Conservation (phyloP, 2,329 filamentous ascomycete species). For the Xylariaceae sp. region DNA sequence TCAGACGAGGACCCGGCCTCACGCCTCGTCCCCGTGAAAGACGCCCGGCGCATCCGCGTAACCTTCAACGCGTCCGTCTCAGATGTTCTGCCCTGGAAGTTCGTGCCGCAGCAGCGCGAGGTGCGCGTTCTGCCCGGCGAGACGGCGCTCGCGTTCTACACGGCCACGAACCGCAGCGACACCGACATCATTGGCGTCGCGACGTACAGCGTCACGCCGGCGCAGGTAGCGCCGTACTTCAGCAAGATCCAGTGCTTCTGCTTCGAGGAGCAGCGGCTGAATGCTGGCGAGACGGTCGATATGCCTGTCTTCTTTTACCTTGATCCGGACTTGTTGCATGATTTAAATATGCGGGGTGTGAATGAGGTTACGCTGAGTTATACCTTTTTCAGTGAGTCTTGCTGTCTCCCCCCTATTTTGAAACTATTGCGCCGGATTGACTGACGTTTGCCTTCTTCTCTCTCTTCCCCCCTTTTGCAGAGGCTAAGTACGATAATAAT, state of each 20-base stretch:
- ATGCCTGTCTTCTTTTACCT: conserved; percentile 99
- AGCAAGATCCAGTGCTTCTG: conserved; percentile 99
- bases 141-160: conserved; percentile 96
- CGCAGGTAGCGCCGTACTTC: conserved; percentile 93
- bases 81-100: conserved; percentile 95
- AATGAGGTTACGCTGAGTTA: conserved; percentile 95
- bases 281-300: conserved; percentile 93
- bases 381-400: conserved; percentile 87
- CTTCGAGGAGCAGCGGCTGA: conserved; percentile 92
- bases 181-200: conserved; percentile 97
- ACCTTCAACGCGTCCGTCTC: conserved; percentile 96
- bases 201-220: conserved; percentile 94
- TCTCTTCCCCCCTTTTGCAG: conserved; percentile 37
- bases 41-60: conserved; percentile 80
- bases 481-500: conserved; percentile 80
- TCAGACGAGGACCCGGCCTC: conserved; percentile 57
- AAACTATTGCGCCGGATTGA: not conserved
- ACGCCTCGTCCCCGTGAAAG: conserved; percentile 73
- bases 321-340: conserved; percentile 88
- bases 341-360: conserved; percentile 87
- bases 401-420: not conserved
- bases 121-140: conserved; percentile 92
- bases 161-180: conserved; percentile 83
- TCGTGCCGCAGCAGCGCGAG: conserved; percentile 92
- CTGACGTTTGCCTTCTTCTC: not conserved